Percentiles rank a stretch among this genome's conserved stretches.
phyloP scores from a whole-genome alignment of 495 filamentous ascomycete genomes.

The Chaetomium cochliodes region DNA sequence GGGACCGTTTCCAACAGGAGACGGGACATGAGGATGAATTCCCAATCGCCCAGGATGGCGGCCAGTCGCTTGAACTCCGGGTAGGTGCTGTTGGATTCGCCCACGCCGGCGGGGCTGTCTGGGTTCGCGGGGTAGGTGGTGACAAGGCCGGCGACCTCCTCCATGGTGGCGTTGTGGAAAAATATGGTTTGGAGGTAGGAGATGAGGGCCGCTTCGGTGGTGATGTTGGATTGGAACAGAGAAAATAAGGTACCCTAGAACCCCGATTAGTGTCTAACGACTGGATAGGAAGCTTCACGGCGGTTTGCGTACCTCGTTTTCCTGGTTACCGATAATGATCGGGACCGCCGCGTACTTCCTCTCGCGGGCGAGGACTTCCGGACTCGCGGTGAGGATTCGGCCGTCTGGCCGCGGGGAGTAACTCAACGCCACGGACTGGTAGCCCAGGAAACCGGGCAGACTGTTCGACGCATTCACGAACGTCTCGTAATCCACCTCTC shows the following conservation, averaged over 20 bases:
- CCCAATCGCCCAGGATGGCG: slow-evolving; percentile 69
- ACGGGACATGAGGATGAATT: slow-evolving; percentile 64
- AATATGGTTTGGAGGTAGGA: slow-evolving; percentile 57
- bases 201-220: slow-evolving; percentile 54
- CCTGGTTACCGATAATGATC: slow-evolving; percentile 59
- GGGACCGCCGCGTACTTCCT: slow-evolving; percentile 58
- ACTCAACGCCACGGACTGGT: slow-evolving; percentile 60
- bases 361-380: slow-evolving; percentile 50
- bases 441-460: slow-evolving; percentile 61
- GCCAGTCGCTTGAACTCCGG: slow-evolving; percentile 74
- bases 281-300: no score
- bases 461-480: slow-evolving; percentile 66
- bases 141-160: slow-evolving; percentile 53
- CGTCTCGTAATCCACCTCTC: slow-evolving; percentile 54
- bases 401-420: slow-evolving; percentile 68
- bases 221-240: slow-evolving; percentile 64
- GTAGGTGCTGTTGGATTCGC: slow-evolving; percentile 61
- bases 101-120: slow-evolving; percentile 62
- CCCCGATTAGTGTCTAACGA: no score
- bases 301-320: slow-evolving; percentile 43
- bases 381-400: slow-evolving; percentile 52
- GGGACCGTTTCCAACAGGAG: slow-evolving; percentile 48
- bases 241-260: slow-evolving; percentile 54
- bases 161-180: slow-evolving; percentile 51
- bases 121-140: slow-evolving; percentile 51